Conservation (phyloP, 768 basidiomycete species). For the Agrocybe chaxingu region DNA sequence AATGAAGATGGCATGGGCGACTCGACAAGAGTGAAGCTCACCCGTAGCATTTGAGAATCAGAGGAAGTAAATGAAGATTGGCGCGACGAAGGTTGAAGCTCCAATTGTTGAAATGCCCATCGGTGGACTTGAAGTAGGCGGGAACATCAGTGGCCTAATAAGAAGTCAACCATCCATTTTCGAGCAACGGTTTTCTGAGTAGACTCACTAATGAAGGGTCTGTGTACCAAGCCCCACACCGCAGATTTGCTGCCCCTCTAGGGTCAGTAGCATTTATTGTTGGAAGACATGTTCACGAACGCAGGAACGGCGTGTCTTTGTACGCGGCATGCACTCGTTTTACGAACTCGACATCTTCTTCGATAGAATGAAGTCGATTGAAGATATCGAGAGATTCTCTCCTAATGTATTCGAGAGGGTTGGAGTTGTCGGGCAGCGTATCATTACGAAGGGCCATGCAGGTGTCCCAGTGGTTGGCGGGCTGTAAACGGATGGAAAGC, state of each 20-base stretch:
- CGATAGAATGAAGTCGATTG: constrained; percentile 86
- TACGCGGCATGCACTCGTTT: constrained; percentile 40
- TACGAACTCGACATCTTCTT: constrained; percentile 74
- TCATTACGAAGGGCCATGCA: background rate
- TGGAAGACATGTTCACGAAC: constrained; percentile 28
- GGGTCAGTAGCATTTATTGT: background rate
- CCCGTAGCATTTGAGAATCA: constrained; percentile 58
- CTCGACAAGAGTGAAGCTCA: constrained; percentile 28
- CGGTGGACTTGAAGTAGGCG: constrained; percentile 92
- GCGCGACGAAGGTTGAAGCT: constrained; percentile 79
- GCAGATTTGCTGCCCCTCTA: constrained; percentile 67
- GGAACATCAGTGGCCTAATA: constrained; percentile 32
- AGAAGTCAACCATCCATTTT: background rate
- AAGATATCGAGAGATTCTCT: constrained; percentile 75
- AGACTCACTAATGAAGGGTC: constrained; percentile 58
- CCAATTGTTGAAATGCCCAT: constrained; percentile 86
- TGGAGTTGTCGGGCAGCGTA: background rate
- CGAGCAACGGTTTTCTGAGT: constrained; percentile 3
- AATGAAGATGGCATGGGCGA: constrained; percentile 1
- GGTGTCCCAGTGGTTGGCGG: background rate
- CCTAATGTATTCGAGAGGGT: constrained; percentile 50
- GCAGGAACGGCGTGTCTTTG: constrained; percentile 50
- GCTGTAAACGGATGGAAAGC: background rate
- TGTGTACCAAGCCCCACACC: constrained; percentile 94
- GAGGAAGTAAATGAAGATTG: constrained; percentile 73